Base-by-base conservation (phyloP, 352 stramenopile genomes). In the Peronospora belbahrii region DNA sequence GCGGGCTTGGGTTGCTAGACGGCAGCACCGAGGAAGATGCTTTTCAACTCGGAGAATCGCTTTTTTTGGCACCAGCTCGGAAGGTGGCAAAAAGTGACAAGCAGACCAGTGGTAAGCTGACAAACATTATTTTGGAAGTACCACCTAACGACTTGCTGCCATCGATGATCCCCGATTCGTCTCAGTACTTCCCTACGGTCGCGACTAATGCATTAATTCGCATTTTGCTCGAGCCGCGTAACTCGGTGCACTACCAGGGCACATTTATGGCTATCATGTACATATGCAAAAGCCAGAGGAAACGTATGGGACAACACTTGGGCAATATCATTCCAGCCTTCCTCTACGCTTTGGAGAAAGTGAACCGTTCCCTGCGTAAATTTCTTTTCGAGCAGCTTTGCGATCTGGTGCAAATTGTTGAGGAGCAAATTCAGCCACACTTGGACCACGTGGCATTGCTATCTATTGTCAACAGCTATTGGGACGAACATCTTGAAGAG, bases 181-280 rank as follows among this genome's bases (percentile, higher is more conserved):
- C 93, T 28, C 86, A 97, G 52, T 98, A 97, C 56, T 99, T 98
- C 70, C 94, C 95, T 7, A 97, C 94, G 2, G 94, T 99, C 7
- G 91, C 94, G 11, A 88, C 97, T 19, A 95, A 98, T 53, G 92
- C 95, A 18, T 73, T 99, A 20, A 98, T 98, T 48, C 76, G 88
- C n/a, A 98, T 99, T 42, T 82, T 99, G n/a, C 78, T 95, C 17
- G 95, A 99, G 57, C 75, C 90, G 24, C 94, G 90, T 20, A 88
- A 99, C 33, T 94, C 90, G 18, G 90, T 95, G 14, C 94, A 99
- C 45, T 97, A 99, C 57, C 85, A 96, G 22, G 96, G 95, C 45
- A 96, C 97, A 3, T 97, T 98, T 51, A 95, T 99, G 39, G 94
- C 96, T 14, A 93, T 99, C 40, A 98, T 98, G 80, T 98, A 97